Evolutionary conservation across 805 yeast species (phyloP), one percentile per base, ranked within the genome.

Genomic region (Candida alai): DNA sequence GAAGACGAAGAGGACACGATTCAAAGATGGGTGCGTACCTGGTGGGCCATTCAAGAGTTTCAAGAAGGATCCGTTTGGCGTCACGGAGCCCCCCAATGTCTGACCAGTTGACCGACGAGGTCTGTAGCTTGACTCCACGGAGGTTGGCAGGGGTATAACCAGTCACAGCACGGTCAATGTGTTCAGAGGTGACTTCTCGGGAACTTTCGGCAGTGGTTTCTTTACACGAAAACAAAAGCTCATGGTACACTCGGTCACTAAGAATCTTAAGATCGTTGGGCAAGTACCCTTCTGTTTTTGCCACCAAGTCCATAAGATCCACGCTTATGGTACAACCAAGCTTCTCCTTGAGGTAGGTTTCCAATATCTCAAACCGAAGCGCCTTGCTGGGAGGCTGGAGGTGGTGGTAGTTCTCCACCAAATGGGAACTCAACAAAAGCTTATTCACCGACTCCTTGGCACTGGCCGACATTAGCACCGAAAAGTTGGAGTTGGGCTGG

Each of bases 21-120:
- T 81, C 80, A 59, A 93, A 90, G n/a, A 90, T 86, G 5, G 97
- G 96, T 0, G 96, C 94, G 52, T 90, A 90, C 49, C 81, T 87
- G 1, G 95, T 86, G 2, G 98, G 98, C 97, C 97, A 90, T 51
- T 93, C 97, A 21, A 90, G 61, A 0, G 97, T 93, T 52, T 90
- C 97, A 33, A 87, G 56, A 7, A 90, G 60, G 0, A 86, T 65
- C 7, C 73, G 66, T 51, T 90, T 90, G 1, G 94, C 93, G 11
- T 78, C 82, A 13, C 62, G 62, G 35, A 90, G 63, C 0, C 97
- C 98, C 5, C 97, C 98, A 44, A 90, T 86, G 45, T 88, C 95
- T 2, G 68, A 48, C 98, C 98, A 90, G 29, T 73, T 72, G 1
- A 79, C 75, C 1, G 77, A 59, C 0, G 90, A 78, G 48, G 84